A percentile compares a stretch with the other conserved stretches of the same genome.
phyloP scores from a whole-genome alignment of 306 rosid species.

The Dicorynia guianensis region DNA sequence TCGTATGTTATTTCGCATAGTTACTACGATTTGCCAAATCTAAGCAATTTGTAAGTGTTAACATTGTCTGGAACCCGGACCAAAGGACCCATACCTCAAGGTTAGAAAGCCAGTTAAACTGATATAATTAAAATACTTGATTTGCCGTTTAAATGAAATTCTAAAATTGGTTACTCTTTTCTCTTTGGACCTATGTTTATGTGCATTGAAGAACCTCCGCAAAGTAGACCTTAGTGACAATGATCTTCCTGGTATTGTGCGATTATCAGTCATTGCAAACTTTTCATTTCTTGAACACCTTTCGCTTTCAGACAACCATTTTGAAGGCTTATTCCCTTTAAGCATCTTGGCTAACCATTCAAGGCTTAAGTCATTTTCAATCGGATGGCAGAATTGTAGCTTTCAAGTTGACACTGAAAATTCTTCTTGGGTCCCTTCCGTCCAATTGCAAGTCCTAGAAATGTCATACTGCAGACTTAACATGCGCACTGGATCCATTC shows the following conservation, averaged over 20 bases:
- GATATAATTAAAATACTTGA: too few relatives aligned
- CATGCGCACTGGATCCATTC: background rate
- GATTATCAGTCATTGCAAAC: background rate
- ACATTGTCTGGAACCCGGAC: background rate
- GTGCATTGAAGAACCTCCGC: background rate
- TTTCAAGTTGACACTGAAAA: conserved; percentile 29
- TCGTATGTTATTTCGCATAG: too few relatives aligned
- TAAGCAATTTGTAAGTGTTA: background rate
- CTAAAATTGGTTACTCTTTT: background rate
- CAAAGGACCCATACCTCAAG: background rate
- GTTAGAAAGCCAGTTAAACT: background rate
- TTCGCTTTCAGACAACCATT: background rate
- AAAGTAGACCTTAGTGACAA: background rate
- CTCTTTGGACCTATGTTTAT: background rate
- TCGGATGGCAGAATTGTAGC: background rate
- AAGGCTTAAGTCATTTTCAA: background rate
- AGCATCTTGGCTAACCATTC: conserved; percentile 11
- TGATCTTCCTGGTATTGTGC: background rate
- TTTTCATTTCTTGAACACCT: background rate
- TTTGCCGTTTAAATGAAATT: background rate
- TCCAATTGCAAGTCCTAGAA: background rate
- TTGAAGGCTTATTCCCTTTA: conserved; percentile 23
- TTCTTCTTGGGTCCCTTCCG: conserved; percentile 1
- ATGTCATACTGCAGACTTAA: background rate
- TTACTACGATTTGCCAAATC: background rate